Evolutionary conservation across 768 basidiomycete genomes (phyloP), one percentile per base, ranked within the genome.

Genomic region (Galerina sulciceps): DNA sequence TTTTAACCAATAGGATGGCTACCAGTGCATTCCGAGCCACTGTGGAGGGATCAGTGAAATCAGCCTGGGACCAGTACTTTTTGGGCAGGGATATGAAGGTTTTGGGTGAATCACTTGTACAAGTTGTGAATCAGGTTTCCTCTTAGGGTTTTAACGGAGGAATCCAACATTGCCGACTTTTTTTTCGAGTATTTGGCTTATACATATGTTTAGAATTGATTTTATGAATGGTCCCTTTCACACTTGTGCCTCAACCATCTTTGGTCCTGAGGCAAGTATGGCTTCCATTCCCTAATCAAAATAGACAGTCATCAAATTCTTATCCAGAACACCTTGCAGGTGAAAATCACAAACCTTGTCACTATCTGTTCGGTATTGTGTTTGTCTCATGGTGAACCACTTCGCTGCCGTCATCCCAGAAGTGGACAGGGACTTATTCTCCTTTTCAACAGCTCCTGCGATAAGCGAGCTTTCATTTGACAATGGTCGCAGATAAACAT

Each of bases 401-500:
- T 72, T 65, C 1, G 59, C 62, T 4, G 73, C 66, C 2, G 69
- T 71, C 17, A 65, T 63, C 11, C 67, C 69, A 20, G 72, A 57
- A 26, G 67, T 55, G 31, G 62, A 67, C 10, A 48, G 43, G 3
- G 31, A 45, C 10, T 57, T 61, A 6, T 73, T 65, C 0, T 64
- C 15, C 13, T 61, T 68, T 43, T 64, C 69, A 10, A 72, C 73
- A 8, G 83, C 76, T 4, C 79, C 75, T 10, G 77, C 77, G n/a
- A 87, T 78, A 5, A 79, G 38, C 0, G 71, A 54, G 51, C 84
- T 85, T 8, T 79, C 69, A 13, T 81, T 74, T 2, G 71, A 65
- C 23, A 86, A 69, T 4, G 85, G 76, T 20, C 74, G 76, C 10
- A 87, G 78, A 2, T 75, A 57, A 36, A 78, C 72, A 6, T 76